Base-by-base conservation (phyloP, 768 basidiomycete genomes). In the Ephemerocybe angulata region DNA sequence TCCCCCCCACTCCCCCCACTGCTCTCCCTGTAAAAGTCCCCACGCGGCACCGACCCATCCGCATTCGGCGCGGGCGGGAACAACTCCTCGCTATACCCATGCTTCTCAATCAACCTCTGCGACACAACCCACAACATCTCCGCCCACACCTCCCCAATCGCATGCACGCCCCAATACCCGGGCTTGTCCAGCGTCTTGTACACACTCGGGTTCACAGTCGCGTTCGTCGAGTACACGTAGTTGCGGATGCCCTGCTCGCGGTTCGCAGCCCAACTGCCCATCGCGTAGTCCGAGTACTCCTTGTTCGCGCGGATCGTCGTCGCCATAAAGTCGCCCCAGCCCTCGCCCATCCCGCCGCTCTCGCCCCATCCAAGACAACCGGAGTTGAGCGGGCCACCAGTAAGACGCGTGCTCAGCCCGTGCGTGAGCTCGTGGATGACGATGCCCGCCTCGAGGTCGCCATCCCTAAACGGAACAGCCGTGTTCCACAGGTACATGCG, bases 401-500 rank as follows among this genome's bases (percentile, higher is more conserved):
- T 98, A 58, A 98, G 69, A 63, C 96, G 88, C 2, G 93, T 99
- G 66, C 90, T 93, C 46, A 98, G 74, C 56, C 96, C 96, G 69
- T 99, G 96, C 50, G 80, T 74, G 60, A 89, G 66, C 70, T 95
- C 92, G 70, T 94, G 93, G 55, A 98, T 93, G 60, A 97, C 94
- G 55, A 99, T 98, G 31, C 95, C 96, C 37, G 93, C 92, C 70
- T 99, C 96, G 35, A 98, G 78, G 62, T 97, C 94, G 25, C 96
- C 96, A 63, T 99, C 96, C 21, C 94, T 79, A 76, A 88, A 98
- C 2, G 96, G 96, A 22, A 81, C 76, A 7, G 86, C 88, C 1
- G 90, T 91, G 70, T 92, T 89, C 96, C 96, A 99, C 43, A 94
- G 76, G 72, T 95, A 95, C 94, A 95, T 98, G 60, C 95, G 81